phyloP scores from a whole-genome alignment of 164 flowering plant species.

The Aristolochia fimbriata region DNA sequence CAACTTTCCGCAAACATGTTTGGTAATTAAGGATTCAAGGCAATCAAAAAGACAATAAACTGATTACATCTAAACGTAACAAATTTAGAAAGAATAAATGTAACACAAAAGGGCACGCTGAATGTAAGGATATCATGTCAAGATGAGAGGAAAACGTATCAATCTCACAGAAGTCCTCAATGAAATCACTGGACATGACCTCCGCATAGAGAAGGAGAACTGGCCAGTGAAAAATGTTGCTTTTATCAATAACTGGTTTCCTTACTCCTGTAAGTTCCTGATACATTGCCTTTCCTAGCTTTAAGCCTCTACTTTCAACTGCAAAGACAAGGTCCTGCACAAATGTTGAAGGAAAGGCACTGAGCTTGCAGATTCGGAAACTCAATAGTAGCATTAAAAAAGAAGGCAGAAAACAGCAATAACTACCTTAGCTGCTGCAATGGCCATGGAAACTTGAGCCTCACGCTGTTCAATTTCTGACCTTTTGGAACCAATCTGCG shows the following conservation, averaged over 20 bases:
- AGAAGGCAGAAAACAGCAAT: no score
- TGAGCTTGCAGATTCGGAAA: not conserved
- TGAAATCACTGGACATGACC: slow-evolving; percentile 92
- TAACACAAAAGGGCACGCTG: not conserved
- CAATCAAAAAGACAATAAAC: not conserved
- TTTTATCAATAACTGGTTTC: slow-evolving; percentile 59
- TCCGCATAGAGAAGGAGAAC: slow-evolving; percentile 88
- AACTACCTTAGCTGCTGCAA: slow-evolving; percentile 60
- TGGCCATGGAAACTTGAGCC: slow-evolving; percentile 50
- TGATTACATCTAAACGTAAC: not conserved
- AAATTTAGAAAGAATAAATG: not conserved
- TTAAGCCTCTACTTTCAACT: slow-evolving; percentile 52
- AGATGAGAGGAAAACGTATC: slow-evolving; percentile 81
- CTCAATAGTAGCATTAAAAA: not conserved
- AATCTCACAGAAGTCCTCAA: slow-evolving; percentile 91
- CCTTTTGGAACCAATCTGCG: slow-evolving; percentile 32
- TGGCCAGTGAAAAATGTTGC: slow-evolving; percentile 86
- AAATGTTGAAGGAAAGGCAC: slow-evolving; percentile 6
- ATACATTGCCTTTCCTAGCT: slow-evolving; percentile 66
- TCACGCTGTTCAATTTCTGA: slow-evolving; percentile 45
- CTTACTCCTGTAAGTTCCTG: slow-evolving; percentile 69
- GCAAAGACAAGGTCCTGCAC: slow-evolving; percentile 66
- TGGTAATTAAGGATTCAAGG: slow-evolving; percentile 47
- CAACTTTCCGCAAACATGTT: slow-evolving; percentile 86
- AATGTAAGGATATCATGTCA: slow-evolving; percentile 68